Evolutionary conservation across 2,329 filamentous ascomycete species (phyloP).

Genomic region (Sporothrix luriei): DNA sequence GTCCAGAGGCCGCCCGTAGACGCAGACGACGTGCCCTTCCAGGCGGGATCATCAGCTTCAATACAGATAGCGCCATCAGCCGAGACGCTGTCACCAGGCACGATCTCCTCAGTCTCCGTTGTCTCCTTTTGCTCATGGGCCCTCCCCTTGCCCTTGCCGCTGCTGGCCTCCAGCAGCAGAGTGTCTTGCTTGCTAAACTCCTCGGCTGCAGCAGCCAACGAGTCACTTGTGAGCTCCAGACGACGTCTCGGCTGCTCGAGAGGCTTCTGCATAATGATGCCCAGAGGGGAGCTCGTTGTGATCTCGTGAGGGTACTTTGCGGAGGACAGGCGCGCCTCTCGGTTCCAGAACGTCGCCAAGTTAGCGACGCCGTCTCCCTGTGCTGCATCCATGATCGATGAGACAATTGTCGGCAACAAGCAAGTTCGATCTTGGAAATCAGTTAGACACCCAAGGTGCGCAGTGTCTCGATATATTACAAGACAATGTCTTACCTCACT

Average conservation of each 20-base stretch:
- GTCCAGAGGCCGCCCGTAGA: neutral
- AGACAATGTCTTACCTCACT: neutral
- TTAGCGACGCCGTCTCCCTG: neutral
- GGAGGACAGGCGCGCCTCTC: neutral
- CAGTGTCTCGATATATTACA: too few species aligned
- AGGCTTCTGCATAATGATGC: neutral
- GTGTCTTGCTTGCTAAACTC: neutral
- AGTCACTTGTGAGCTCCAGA: neutral
- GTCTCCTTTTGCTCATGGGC: neutral
- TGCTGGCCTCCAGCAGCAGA: neutral
- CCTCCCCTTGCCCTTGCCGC: neutral
- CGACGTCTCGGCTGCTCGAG: neutral
- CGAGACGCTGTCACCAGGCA: neutral
- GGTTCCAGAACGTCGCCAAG: neutral
- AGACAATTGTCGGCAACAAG: neutral
- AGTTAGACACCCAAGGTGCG: neutral
- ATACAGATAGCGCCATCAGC: neutral
- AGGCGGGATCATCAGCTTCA: neutral
- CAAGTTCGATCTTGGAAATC: neutral
- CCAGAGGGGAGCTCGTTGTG: neutral
- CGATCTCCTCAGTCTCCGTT: neutral
- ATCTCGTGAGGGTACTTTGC: neutral
- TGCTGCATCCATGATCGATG: neutral
- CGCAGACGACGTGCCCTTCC: neutral
- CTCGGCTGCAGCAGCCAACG: neutral